Evolutionary conservation across 1,284 basidiomycete genomes (phyloP).

Genomic region (Boletus sp.): DNA sequence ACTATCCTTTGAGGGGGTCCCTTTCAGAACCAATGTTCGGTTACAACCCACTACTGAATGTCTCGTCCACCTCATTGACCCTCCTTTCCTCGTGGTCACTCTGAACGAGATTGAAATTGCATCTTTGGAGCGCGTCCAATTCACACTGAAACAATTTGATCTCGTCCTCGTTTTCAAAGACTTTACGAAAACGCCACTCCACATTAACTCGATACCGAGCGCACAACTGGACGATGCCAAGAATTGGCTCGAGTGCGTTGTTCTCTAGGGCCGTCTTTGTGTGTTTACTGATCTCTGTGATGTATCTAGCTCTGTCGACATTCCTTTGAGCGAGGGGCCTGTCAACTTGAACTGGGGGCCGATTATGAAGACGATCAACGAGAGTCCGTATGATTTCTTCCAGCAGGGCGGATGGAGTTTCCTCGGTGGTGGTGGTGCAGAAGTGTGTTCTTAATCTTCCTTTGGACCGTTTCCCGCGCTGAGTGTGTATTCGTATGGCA

Average conservation of each 20-base stretch:
- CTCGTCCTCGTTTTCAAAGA: slow-evolving; percentile 96
- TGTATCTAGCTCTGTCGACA: slow-evolving; percentile 80
- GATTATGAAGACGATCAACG: slow-evolving; percentile 97
- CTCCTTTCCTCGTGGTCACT: slow-evolving; percentile 95
- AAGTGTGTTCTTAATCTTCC: slow-evolving; percentile 39
- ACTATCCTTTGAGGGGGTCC: slow-evolving; percentile 95
- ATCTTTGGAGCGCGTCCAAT: slow-evolving; percentile 96
- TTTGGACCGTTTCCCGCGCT: neutral
- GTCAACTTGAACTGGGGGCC: slow-evolving; percentile 98
- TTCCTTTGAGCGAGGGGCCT: slow-evolving; percentile 92
- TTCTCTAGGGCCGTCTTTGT: slow-evolving; percentile 2
- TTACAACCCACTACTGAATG: slow-evolving; percentile 97
- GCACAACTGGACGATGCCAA: slow-evolving; percentile 91
- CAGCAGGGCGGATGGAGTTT: slow-evolving; percentile 97
- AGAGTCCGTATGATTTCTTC: slow-evolving; percentile 95
- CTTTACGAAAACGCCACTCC: slow-evolving; percentile 87
- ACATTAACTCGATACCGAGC: slow-evolving; percentile 95
- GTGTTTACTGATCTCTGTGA: slow-evolving; percentile 7
- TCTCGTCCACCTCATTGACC: slow-evolving; percentile 91
- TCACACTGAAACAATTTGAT: slow-evolving; percentile 96
- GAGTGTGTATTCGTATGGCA: slow-evolving; percentile 24
- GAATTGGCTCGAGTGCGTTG: slow-evolving; percentile 94
- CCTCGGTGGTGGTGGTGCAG: slow-evolving; percentile 68
- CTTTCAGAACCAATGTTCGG: slow-evolving; percentile 91
- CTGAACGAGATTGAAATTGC: slow-evolving; percentile 94